Evolutionary conservation across 2,329 filamentous ascomycete genomes (phyloP), one percentile per base, ranked within the genome.

Genomic region (Pseudogymnoascus pannorum): DNA sequence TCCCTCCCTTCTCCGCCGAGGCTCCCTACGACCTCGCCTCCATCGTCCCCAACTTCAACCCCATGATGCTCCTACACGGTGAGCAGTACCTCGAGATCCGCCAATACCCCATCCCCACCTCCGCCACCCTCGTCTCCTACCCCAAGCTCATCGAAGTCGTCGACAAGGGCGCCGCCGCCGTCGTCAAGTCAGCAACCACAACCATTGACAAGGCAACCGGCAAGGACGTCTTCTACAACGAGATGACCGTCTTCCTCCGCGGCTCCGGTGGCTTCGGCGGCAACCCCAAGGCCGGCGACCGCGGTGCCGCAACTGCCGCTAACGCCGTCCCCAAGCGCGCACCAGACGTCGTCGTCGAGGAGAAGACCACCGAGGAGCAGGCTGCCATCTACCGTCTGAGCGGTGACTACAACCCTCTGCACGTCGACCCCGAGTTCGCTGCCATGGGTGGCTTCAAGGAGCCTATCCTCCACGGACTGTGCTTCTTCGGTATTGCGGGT

Each of bases 61-160:
- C 92, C 64, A 97, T 96, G 91, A 97, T 97, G 92, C 86, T 99
- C 58, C 88, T 99, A 22, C 94, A 99, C 78, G 94, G 94, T 72
- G 94, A 99, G 81, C 94, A 99, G 76, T 99, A 92, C 78, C 90
- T 99, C 66, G 94, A 99, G 77, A 84, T 99, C 71, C 86, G 87
- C 73, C 91, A 93, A 75, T 95, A 87, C 79, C 94, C 94, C 40
- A 89, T 97, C 69, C 93, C 93, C 35, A 97, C 92, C 31, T 83
- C 87, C 61, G 92, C 84, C 58, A 87, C 85, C 62, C 87, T 96
- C 58, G 75, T 89, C 68, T 91, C 88, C 62, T 85, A 86, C 71
- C 88, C 86, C 63, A 87, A 87, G 74, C 87, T 99, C 62, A 84
- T 99, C 64, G 94, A 99, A 75, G 93, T 97, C 8, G 84, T 97